Evolutionary conservation across 768 basidiomycete species (phyloP).

Genomic region (Tulasnella sp.): DNA sequence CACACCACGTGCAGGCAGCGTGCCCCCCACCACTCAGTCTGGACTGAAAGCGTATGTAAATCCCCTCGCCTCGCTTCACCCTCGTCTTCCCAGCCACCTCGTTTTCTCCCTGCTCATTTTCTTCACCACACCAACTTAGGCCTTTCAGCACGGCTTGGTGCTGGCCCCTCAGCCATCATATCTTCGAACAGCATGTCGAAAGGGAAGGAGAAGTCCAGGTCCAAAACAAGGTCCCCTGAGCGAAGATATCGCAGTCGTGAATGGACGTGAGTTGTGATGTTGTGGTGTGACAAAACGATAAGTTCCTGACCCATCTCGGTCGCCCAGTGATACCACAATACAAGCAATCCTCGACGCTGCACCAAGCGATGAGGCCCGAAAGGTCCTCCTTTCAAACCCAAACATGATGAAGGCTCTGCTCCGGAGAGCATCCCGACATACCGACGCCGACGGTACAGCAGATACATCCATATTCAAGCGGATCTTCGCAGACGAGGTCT

Average conservation of each 20-base stretch:
- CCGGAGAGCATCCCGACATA: neutral
- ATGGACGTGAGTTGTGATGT: constrained; percentile 8
- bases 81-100: neutral
- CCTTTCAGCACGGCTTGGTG: neutral
- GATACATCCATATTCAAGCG: constrained; percentile 10
- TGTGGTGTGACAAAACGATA: neutral
- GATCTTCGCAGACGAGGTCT: constrained; percentile 3
- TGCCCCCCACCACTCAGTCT: neutral
- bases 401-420: constrained; percentile 15
- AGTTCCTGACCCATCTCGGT: neutral
- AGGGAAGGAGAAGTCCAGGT: constrained; percentile 6
- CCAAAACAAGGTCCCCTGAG: neutral
- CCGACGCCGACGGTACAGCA: neutral
- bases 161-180: neutral
- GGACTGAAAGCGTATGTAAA: neutral
- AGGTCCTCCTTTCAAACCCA: constrained; percentile 9
- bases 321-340: constrained; percentile 5
- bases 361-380: constrained; percentile 12
- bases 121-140: neutral
- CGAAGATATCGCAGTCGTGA: neutral
- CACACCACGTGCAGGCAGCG: neutral
- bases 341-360: constrained; percentile 18
- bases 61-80: neutral
- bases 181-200: constrained; percentile 3
- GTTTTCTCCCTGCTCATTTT: neutral